phyloP scores from a whole-genome alignment of 179 eudicot species.

The Gypsophila paniculata region DNA sequence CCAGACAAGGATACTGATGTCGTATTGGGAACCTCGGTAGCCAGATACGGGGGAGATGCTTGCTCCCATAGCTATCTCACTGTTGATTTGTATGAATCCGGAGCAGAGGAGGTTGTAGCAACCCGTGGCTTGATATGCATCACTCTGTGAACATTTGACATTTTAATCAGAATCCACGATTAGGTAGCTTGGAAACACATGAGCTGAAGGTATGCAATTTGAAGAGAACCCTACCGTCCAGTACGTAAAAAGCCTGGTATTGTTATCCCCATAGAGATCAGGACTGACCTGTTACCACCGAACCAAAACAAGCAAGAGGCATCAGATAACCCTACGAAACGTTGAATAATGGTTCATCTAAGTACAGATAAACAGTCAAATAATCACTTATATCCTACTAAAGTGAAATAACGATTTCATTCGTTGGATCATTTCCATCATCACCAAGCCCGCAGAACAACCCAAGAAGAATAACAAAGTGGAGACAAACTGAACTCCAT shows the following conservation, averaged over 20 bases:
- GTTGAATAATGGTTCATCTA: background rate
- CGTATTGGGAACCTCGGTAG: conserved; percentile 74
- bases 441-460: too few species aligned
- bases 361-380: too few species aligned
- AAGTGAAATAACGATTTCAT: background rate
- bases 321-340: background rate
- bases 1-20: conserved; percentile 97
- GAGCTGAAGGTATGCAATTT: background rate
- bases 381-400: background rate
- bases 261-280: conserved; percentile 96
- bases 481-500: too few species aligned
- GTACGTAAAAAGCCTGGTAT: conserved; percentile 94
- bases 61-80: conserved; percentile 97
- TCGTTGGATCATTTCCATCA: too few species aligned
- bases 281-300: conserved; percentile 79
- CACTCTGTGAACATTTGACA: conserved; percentile 52
- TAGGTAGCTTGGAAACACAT: background rate
- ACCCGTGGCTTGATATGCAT: conserved; percentile 99
- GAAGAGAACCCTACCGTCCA: conserved; percentile 74
- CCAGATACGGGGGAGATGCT: conserved; percentile 97
- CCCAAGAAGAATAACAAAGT: too few species aligned
- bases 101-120: conserved; percentile 97
- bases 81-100: conserved; percentile 94
- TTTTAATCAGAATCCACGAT: background rate
- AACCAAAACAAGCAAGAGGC: conserved; percentile 11